phyloP scores from a whole-genome alignment of 805 yeast species.

The Saccharomycopsis fodiens region DNA sequence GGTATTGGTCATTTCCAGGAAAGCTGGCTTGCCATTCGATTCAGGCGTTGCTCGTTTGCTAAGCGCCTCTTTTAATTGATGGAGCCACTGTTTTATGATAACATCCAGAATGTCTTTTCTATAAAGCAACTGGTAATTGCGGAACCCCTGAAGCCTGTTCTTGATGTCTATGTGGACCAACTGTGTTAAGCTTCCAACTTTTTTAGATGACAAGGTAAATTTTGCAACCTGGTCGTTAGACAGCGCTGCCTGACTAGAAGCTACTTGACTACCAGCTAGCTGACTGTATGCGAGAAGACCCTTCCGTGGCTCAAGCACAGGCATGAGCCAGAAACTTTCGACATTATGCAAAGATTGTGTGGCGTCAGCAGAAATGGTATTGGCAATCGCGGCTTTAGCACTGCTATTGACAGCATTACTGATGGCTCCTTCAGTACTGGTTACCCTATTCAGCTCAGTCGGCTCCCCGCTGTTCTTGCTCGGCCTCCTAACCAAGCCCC shows the following conservation, averaged over 20 bases:
- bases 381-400: too few species aligned
- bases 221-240: not conserved
- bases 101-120: not conserved
- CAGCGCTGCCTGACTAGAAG: not conserved
- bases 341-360: too few species aligned
- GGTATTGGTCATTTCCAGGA: too few species aligned
- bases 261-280: not conserved
- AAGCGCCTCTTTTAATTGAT: too few species aligned
- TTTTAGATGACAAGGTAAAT: not conserved
- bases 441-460: too few species aligned
- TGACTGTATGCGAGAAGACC: not conserved
- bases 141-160: not conserved
- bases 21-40: too few species aligned
- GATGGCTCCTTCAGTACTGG: too few species aligned
- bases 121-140: not conserved
- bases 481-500: too few species aligned
- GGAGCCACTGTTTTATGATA: not conserved
- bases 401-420: too few species aligned
- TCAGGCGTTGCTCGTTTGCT: too few species aligned
- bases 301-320: not conserved
- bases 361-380: too few species aligned
- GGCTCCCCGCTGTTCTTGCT: too few species aligned
- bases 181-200: not conserved
- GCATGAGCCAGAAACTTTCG: not conserved
- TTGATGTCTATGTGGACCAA: not conserved